Evolutionary conservation across 139 green algal genomes (phyloP), one percentile per base, ranked within the genome.

Genomic region (Chlamydomonas applanata): DNA sequence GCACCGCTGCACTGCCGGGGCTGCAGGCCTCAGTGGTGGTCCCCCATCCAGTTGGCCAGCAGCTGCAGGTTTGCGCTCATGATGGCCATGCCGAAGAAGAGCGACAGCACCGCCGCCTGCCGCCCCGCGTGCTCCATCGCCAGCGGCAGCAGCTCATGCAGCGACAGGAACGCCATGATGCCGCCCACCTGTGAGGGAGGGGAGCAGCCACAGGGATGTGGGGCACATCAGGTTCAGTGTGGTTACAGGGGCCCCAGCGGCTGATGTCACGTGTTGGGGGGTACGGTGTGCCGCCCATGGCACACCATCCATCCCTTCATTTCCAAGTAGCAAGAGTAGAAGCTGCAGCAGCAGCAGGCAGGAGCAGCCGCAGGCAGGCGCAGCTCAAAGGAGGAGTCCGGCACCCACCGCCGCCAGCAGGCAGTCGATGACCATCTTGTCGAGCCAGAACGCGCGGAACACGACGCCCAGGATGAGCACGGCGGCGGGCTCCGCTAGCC

Each of bases 91-190:
- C 88, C 88, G 16, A 83, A 44, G 36, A 93, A 90, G 14, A 91
- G 49, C 7, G 73, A 65, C 0, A 33, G 16, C 2, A 87, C 66
- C 4, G 83, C 82, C 0, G 53, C 2, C 19, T 72, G 27, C 63
- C 79, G 78, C 14, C 87, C 87, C 0, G 78, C 83, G 77, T 93
- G 87, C 83, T 90, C 75, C 4, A 92, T 64, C 13, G 85, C 74
- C 34, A 90, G 77, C 13, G 89, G 89, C 74, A 93, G 72, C 74
- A 93, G 72, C 81, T 93, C 89, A 62, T 85, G 74, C 30, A 93
- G 70, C 5, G 72, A 52, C 45, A 79, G 77, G 63, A 79, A 66
- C 16, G 85, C 85, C 89, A 93, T 93, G 77, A 93, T 93, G 57
- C 89, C 89, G 30, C 84, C 89, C n/a, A 93, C 88, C 5, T 60